phyloP scores from a whole-genome alignment of 306 rosid species.

The Ormosia semicastrata region DNA sequence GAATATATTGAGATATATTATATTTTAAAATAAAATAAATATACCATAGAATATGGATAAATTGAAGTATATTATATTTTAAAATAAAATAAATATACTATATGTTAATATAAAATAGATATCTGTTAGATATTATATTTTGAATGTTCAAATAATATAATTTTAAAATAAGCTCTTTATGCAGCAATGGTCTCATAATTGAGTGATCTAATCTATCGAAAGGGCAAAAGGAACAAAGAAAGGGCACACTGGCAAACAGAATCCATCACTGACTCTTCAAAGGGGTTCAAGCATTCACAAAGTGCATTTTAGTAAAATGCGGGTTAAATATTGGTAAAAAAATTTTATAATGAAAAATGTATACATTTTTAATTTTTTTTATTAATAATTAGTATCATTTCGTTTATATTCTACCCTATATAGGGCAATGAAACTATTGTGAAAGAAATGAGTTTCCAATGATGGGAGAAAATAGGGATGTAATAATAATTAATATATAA shows the following conservation, averaged over 20 bases:
- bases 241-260: slow-evolving; percentile 21
- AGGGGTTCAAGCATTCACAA: slow-evolving; percentile 15
- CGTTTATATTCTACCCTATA: background rate
- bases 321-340: background rate
- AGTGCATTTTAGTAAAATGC: background rate
- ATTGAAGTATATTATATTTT: no score
- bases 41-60: no score
- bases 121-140: no score
- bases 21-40: no score
- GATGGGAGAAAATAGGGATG: slow-evolving; percentile 25
- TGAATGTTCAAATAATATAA: no score
- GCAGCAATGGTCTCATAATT: slow-evolving; percentile 37
- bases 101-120: no score
- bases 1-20: no score
- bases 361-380: background rate
- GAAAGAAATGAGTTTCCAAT: slow-evolving; percentile 38
- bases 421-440: background rate
- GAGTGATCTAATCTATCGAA: slow-evolving; percentile 33
- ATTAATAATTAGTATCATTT: background rate
- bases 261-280: slow-evolving; percentile 35
- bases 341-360: background rate
- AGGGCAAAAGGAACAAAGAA: background rate
- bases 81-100: no score
- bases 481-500: background rate
- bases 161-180: background rate